Base-by-base conservation (phyloP, 306 rosid species). In the Acacia melanoxylon region DNA sequence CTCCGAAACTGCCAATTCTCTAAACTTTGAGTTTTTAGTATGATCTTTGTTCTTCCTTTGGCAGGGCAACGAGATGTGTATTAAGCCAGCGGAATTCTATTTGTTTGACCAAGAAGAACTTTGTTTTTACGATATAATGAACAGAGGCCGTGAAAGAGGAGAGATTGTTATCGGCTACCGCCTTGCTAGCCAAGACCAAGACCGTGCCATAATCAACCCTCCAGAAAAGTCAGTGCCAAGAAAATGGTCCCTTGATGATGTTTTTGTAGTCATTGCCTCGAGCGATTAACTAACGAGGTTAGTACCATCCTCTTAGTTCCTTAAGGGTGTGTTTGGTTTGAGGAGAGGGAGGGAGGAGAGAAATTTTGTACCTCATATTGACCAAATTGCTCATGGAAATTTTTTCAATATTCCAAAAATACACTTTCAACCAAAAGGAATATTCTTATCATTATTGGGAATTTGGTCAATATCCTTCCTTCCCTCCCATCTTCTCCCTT, bases 61-160 rank as follows among this genome's bases (percentile, higher is more conserved):
- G 85, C 94, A 95, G 99, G 98, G 99, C 62, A 95, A 83, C 51
- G 99, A 95, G 86, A 89, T 92, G 95, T 91, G 95, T 81, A 95
- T 93, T 58, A 93, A 90, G 86, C 93, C 98, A 31, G 97, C 98
- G 10, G 99, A 95, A 31, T 92, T 95, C 87, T 95, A 95, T 86
- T 83, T 95, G 76, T 92, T 89, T 44, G 98, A 95, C 72, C 98
- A 93, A 85, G 98, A 95, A 81, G 99, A 95, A 81, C 86, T 93
- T 7, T 84, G 93, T 83, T 93, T 93, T 81, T 92, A 91, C 22
- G 98, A 95, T 77, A 89, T 95, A 85, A 90, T 95, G 98, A 84
- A 89, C 42, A 88, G 98, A 81, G 98, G 96, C 35, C 98, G 94
- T 75, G 86, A 87, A 84, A 93, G 99, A 77, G 85, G 33, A 68